These are phyloP conservation scores for Eimeria zaria DNA, from an alignment of 169 alveolate species.

Conservation along the genomic window DNA sequence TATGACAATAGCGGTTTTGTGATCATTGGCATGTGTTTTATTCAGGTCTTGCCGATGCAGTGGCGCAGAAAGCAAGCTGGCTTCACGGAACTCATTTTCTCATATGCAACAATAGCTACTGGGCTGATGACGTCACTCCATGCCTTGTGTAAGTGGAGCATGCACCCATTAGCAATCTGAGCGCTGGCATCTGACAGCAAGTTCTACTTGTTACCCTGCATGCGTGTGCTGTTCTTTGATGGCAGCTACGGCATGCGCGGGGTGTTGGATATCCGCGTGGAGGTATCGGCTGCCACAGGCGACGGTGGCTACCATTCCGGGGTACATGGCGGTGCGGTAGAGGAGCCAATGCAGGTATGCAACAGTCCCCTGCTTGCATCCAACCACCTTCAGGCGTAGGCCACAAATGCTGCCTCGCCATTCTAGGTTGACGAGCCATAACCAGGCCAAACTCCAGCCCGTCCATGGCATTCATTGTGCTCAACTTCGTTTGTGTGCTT, in stretches of 20 bases:
- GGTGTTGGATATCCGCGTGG: constrained; percentile 82
- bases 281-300: constrained; percentile 66
- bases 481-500: constrained; percentile 28
- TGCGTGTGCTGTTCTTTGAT: background rate
- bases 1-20: background rate
- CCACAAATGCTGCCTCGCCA: background rate
- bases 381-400: background rate
- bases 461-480: background rate
- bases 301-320: constrained; percentile 82
- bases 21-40: background rate
- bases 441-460: background rate
- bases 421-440: background rate
- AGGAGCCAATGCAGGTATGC: constrained; percentile 85
- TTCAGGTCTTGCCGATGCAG: constrained; percentile 80
- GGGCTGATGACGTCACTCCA: constrained; percentile 86
- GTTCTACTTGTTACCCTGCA: background rate
- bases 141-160: constrained; percentile 83
- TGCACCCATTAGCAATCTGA: background rate
- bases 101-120: constrained; percentile 84
- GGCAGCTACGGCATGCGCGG: constrained; percentile 87
- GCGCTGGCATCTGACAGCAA: background rate
- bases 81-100: constrained; percentile 76
- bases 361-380: background rate
- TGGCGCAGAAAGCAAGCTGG: constrained; percentile 74
- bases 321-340: constrained; percentile 86